Conservation (phyloP, 192 early-diverging fungal genomes). For the Cetraspora pellucida region DNA sequence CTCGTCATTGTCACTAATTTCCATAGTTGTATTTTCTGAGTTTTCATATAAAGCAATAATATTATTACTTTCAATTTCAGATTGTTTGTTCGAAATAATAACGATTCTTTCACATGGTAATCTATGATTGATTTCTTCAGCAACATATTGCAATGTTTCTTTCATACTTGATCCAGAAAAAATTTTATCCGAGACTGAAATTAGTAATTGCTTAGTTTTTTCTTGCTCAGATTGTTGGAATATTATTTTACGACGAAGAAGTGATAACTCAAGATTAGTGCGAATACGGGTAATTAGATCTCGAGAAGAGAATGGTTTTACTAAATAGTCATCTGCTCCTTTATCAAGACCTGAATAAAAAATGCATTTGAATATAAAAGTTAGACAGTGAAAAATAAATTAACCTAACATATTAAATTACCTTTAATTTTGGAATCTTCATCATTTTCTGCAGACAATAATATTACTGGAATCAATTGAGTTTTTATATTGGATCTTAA, state of each 20-base stretch:
- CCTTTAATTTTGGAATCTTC: slow-evolving; percentile 58
- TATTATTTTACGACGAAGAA: slow-evolving; percentile 46
- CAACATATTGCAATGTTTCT: slow-evolving; percentile 39
- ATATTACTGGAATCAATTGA: no score
- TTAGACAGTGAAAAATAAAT: no score
- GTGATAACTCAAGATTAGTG: slow-evolving; percentile 50
- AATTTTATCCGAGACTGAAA: slow-evolving; percentile 44
- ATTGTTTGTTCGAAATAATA: no score
- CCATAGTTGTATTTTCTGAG: background rate
- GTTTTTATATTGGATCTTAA: no score
- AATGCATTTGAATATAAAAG: no score
- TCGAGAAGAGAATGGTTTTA: no score
- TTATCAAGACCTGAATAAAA: no score
- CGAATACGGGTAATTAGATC: slow-evolving; percentile 58
- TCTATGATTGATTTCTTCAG: slow-evolving; percentile 39
- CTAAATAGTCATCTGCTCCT: slow-evolving; percentile 63
- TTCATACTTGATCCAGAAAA: slow-evolving; percentile 39
- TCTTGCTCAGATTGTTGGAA: slow-evolving; percentile 43
- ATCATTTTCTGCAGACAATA: slow-evolving; percentile 57
- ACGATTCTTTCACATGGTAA: no score
- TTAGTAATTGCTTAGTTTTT: no score
- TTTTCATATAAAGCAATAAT: background rate
- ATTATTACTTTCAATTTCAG: background rate
- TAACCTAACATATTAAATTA: no score
- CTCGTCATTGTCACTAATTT: no score